These are phyloP conservation scores for Trichoderma orchidacearum DNA, from an alignment of 495 filamentous ascomycete species.

Conservation along the genomic window DNA sequence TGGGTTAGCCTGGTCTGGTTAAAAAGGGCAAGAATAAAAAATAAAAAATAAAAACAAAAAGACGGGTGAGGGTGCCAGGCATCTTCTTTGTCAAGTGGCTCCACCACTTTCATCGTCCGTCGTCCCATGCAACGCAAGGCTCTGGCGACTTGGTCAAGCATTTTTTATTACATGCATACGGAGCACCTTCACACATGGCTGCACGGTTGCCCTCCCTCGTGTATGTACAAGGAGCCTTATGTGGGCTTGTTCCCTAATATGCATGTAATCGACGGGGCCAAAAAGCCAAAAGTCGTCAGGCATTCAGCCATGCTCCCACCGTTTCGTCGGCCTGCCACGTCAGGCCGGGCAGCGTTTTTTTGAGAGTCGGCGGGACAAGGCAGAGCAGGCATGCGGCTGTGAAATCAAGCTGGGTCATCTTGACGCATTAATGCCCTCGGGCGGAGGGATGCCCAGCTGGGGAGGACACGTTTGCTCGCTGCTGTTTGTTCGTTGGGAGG, in stretches of 20 bases:
- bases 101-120: not conserved
- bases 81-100: not conserved
- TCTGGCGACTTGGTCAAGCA: not conserved
- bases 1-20: not conserved
- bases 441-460: not conserved
- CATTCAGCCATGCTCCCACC: not conserved
- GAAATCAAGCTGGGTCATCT: not conserved
- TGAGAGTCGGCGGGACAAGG: not conserved
- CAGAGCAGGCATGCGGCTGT: not conserved
- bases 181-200: not conserved
- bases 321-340: not conserved
- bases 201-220: too few relatives aligned
- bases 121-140: not conserved
- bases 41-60: too few relatives aligned
- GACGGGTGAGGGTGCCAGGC: too few relatives aligned
- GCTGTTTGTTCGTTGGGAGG: too few relatives aligned
- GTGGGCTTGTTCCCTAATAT: too few relatives aligned
- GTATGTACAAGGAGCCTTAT: too few relatives aligned
- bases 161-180: not conserved
- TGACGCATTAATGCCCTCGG: not conserved
- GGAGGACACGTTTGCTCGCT: not conserved
- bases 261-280: too few relatives aligned
- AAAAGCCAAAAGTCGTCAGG: too few relatives aligned
- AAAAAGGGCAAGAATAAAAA: too few relatives aligned
- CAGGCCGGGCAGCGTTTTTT: not conserved